These are phyloP conservation scores for Volvariella surrecta DNA, from an alignment of 1,284 basidiomycete genomes.

Conservation along the genomic window DNA sequence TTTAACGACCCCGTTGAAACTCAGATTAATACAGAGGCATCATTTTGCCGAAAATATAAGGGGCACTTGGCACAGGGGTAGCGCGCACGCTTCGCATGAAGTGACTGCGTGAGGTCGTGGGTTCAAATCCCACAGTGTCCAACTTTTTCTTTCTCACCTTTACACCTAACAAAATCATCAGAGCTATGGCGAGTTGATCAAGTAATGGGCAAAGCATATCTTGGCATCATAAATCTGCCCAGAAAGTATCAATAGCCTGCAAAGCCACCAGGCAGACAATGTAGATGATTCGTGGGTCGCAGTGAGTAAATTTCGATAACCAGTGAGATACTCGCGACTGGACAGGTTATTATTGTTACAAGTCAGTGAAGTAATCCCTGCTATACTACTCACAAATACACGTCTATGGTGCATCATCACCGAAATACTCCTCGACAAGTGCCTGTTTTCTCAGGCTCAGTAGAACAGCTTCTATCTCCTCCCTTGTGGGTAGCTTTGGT, in stretches of 20 bases:
- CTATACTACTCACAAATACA: constrained; percentile 1
- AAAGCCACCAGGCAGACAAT: too few species aligned
- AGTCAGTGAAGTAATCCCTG: neutral
- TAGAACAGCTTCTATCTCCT: constrained; percentile 76
- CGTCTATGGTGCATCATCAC: constrained; percentile 20
- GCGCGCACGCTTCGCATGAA: constrained; percentile 23
- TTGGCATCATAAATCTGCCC: too few species aligned
- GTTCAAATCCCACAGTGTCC: constrained; percentile 26
- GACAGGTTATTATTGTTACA: too few species aligned
- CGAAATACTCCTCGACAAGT: constrained; percentile 70
- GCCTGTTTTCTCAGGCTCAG: constrained; percentile 77
- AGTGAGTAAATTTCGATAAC: too few species aligned
- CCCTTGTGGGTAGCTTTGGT: constrained; percentile 65
- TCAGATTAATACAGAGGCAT: too few species aligned
- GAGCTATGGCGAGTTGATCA: too few species aligned
- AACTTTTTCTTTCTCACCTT: constrained; percentile 8
- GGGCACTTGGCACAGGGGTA: constrained; percentile 25
- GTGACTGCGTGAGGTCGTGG: constrained; percentile 22
- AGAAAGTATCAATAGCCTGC: too few species aligned
- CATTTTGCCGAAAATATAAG: too few species aligned
- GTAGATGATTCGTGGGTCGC: too few species aligned
- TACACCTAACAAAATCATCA: constrained; percentile 12
- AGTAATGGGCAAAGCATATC: too few species aligned
- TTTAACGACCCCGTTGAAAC: too few species aligned
- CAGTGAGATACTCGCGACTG: too few species aligned